A percentile compares a stretch with the other conserved stretches of the same genome.
phyloP scores from a whole-genome alignment of 2,329 filamentous ascomycete species.

The Aureobasidium pullulans region DNA sequence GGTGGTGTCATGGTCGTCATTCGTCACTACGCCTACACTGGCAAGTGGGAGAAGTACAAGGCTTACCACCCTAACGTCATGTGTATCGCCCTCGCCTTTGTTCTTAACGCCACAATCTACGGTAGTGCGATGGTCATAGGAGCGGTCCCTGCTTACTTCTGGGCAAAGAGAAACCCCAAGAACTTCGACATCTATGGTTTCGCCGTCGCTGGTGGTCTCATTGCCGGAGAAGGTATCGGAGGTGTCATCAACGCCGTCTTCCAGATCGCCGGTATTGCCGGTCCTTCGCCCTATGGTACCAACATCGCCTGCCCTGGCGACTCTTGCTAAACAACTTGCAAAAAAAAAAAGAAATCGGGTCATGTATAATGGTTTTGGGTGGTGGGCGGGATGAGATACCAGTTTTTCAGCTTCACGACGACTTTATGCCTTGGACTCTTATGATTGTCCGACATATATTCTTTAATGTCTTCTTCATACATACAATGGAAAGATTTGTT shows the following conservation, averaged over 20 bases:
- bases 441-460: neutral
- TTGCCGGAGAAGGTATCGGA: slow-evolving; percentile 57
- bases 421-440: neutral
- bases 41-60: slow-evolving; percentile 47
- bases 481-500: neutral
- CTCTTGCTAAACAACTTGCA: slow-evolving; percentile 21
- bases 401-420: neutral
- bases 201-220: slow-evolving; percentile 52
- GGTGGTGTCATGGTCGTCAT: slow-evolving; percentile 46
- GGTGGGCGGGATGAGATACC: neutral
- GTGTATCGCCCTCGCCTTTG: slow-evolving; percentile 52
- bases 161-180: slow-evolving; percentile 47
- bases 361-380: neutral
- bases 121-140: slow-evolving; percentile 54
- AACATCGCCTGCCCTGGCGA: slow-evolving; percentile 35
- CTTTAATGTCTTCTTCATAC: neutral
- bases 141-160: slow-evolving; percentile 44
- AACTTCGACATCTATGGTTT: slow-evolving; percentile 54
- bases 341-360: neutral
- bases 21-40: slow-evolving; percentile 49
- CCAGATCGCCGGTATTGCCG: slow-evolving; percentile 38
- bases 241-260: slow-evolving; percentile 54
- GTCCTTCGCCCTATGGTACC: slow-evolving; percentile 34
- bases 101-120: slow-evolving; percentile 50
- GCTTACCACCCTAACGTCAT: slow-evolving; percentile 56